Conservation (phyloP, 257 asterid genomes). For the Perilla frutescens region DNA sequence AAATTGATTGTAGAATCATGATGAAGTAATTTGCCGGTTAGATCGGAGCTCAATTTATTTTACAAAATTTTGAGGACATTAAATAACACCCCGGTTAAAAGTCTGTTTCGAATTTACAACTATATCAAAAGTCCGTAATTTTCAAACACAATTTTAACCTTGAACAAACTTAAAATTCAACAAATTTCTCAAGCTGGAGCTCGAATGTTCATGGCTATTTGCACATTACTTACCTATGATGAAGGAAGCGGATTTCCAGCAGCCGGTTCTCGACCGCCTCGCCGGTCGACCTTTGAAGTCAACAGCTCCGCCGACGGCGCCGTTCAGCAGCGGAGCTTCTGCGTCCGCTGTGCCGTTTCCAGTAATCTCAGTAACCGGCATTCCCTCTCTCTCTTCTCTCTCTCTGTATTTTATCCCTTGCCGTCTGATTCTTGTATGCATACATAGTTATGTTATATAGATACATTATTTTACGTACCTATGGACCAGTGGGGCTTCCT, state of each 20-base stretch:
- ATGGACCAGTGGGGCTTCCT: too few species aligned
- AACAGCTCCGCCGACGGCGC: conserved; percentile 32
- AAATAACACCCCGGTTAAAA: too few species aligned
- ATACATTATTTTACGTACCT: too few species aligned
- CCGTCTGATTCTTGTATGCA: too few species aligned
- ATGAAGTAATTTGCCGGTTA: too few species aligned
- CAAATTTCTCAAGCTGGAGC: neutral
- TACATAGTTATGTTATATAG: too few species aligned
- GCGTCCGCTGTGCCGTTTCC: conserved; percentile 18
- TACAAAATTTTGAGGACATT: too few species aligned
- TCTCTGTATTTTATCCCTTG: neutral
- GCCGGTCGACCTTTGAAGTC: conserved; percentile 38
- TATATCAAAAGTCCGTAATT: too few species aligned
- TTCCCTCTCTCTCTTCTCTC: neutral
- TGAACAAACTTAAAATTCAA: neutral
- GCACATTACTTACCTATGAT: conserved; percentile 41
- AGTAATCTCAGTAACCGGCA: neutral
- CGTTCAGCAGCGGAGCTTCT: conserved; percentile 31
- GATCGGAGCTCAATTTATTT: too few species aligned
- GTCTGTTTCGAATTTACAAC: too few species aligned
- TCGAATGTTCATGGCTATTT: neutral
- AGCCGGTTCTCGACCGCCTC: conserved; percentile 38
- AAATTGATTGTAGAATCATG: too few species aligned
- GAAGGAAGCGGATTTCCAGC: conserved; percentile 51
- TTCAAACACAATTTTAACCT: too few species aligned